A percentile compares a stretch with the other conserved stretches of the same genome.
phyloP scores from a whole-genome alignment of 169 alveolate species.

The Cystoisospora suis region DNA sequence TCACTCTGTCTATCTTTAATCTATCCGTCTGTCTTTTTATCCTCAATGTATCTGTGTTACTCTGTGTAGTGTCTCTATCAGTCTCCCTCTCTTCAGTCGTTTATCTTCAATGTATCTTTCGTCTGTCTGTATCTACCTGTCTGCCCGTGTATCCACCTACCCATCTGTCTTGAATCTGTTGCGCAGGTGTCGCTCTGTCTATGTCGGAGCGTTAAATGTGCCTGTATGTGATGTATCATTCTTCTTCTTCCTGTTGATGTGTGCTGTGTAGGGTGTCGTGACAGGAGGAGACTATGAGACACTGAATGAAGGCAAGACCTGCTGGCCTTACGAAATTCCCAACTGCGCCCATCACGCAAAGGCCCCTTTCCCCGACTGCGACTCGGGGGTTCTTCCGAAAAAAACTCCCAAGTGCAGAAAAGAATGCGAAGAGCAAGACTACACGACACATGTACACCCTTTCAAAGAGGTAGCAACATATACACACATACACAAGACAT shows the following conservation, averaged over 20 bases:
- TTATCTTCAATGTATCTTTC: background rate
- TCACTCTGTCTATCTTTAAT: background rate
- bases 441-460: slow-evolving; percentile 35
- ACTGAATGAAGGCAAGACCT: slow-evolving; percentile 52
- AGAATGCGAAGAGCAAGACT: slow-evolving; percentile 53
- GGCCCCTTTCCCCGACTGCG: slow-evolving; percentile 58
- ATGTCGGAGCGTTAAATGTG: too few relatives aligned
- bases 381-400: slow-evolving; percentile 13
- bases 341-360: slow-evolving; percentile 64
- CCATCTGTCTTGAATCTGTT: too few relatives aligned
- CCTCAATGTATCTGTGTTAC: background rate
- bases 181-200: too few relatives aligned
- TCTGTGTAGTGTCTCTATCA: background rate
- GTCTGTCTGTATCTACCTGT: too few relatives aligned
- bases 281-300: slow-evolving; percentile 59
- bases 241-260: too few relatives aligned
- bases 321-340: slow-evolving; percentile 70
- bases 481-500: background rate
- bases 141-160: too few relatives aligned
- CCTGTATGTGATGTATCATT: too few relatives aligned
- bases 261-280: slow-evolving; percentile 33
- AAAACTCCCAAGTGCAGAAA: slow-evolving; percentile 56
- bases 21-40: background rate
- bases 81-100: background rate
- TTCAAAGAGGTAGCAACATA: background rate